Conservation (phyloP, 768 basidiomycete genomes). For the Tylopilus sp. region DNA sequence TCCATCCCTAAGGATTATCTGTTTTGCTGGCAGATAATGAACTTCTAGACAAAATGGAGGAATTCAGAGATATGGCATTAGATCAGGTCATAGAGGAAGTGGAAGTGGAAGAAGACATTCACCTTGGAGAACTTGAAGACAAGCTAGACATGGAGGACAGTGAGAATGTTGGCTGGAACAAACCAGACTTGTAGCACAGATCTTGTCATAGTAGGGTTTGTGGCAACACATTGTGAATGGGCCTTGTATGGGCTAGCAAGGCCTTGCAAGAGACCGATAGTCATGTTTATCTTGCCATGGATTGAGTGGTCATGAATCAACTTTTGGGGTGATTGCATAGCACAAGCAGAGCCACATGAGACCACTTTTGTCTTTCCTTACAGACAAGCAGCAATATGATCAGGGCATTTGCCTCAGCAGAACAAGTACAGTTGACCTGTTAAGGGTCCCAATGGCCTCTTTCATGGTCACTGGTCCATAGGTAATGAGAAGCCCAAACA, state of each 20-base stretch:
- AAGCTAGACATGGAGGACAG: too few species aligned
- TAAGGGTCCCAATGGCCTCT: conserved; percentile 63
- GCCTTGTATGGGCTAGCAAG: too few species aligned
- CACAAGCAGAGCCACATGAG: conserved; percentile 61
- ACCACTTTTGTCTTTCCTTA: conserved; percentile 54
- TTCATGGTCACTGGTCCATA: conserved; percentile 65
- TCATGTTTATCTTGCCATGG: too few species aligned
- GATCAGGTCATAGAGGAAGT: neutral
- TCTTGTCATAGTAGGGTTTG: too few species aligned
- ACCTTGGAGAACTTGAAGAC: neutral
- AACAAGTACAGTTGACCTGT: conserved; percentile 40
- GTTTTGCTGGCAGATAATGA: neutral
- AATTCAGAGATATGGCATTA: neutral
- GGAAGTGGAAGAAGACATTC: too few species aligned
- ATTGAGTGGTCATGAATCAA: too few species aligned
- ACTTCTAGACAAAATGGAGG: neutral
- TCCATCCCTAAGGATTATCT: too few species aligned
- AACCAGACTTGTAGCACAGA: too few species aligned
- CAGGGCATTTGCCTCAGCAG: conserved; percentile 70
- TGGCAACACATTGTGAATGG: too few species aligned
- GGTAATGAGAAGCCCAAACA: conserved; percentile 54
- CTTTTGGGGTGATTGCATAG: conserved; percentile 54
- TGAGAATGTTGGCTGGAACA: too few species aligned
- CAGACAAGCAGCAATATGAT: conserved; percentile 42
- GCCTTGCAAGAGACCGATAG: too few species aligned